These are phyloP conservation scores for Fusarium solani-melongenae DNA, from an alignment of 2,329 filamentous ascomycete genomes.

Conservation along the genomic window DNA sequence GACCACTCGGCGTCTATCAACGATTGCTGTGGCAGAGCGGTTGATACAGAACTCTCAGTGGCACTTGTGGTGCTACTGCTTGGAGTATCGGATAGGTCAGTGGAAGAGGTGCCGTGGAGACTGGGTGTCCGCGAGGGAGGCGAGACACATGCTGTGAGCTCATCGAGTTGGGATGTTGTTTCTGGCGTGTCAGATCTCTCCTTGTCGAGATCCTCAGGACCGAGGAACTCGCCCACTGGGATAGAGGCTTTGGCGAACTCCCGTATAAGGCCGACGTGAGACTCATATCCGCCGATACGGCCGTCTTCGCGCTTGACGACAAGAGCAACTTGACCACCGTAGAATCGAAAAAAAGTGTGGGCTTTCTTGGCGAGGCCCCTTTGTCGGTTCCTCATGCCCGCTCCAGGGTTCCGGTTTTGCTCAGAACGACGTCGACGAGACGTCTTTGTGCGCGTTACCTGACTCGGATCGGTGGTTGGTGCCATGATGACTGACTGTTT, in stretches of 20 bases:
- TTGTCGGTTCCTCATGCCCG: constrained; percentile 8
- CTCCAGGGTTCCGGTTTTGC: constrained; percentile 1
- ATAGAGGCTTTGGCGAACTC: neutral
- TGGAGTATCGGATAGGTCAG: neutral
- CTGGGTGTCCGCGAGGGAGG: neutral
- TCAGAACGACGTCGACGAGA: neutral
- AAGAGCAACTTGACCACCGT: constrained; percentile 1
- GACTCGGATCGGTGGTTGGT: neutral
- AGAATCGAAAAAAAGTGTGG: constrained; percentile 6
- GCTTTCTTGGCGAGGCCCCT: constrained; percentile 8
- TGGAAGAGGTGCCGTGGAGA: neutral
- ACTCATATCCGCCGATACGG: neutral
- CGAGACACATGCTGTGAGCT: neutral
- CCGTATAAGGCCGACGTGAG: neutral
- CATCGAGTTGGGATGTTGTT: neutral
- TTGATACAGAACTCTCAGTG: neutral
- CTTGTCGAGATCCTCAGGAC: neutral
- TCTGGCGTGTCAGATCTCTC: neutral
- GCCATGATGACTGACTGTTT: neutral
- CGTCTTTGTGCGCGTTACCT: neutral
- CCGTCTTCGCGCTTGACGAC: constrained; percentile 2
- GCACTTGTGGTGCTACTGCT: neutral
- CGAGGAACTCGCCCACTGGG: neutral
- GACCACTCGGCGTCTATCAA: neutral
- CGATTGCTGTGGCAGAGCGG: neutral